Evolutionary conservation across 1,284 basidiomycete genomes (phyloP), one percentile per base, ranked within the genome.

Genomic region (Rugosomyces carneus): DNA sequence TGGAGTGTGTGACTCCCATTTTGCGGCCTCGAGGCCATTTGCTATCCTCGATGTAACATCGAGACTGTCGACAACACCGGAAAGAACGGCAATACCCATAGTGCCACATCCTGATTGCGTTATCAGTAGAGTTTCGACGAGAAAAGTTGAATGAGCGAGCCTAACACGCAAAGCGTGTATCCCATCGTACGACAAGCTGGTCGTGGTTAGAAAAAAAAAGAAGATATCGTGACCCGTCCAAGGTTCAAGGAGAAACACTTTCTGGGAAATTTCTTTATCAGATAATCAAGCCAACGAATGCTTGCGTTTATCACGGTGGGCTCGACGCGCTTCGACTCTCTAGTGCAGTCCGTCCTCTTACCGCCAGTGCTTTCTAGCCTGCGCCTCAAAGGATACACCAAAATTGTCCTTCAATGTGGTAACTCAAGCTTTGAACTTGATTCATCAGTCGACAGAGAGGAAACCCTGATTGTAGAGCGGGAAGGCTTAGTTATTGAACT

Each of bases 61-160:
- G 39, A 90, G 75, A 61, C 85, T 84, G 51, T 84, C 78, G 40
- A 94, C 69, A 34, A 95, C 83, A 44, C 93, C 96, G 23, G 94
- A 96, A 39, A 96, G 80, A 62, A 99, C 80, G 49, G 96, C 93
- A 54, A 98, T 72, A 47, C 96, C 96, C 96, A 99, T 99, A 5
- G 96, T 99, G 48, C 96, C 96, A 68, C 96, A 99, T 76, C 93
- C 93, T 91, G 50, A 29, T 29, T 32, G 52, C 9, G 44, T 50
- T 29, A 41, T 45, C 31, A 55, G 37, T 45, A 38, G 44, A 44
- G 19, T 31, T 44, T 27, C 9, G 23, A 31, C 35, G 9, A 19
- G 19, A 35, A 37, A 20, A 39, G 42, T 48, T 44, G 37, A 15
- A 78, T n/a, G n/a, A n/a, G n/a, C n/a, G n/a, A 23, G 7, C 78